Conservation (phyloP, 177 flowering plant species). For the Vitis hybrid region DNA sequence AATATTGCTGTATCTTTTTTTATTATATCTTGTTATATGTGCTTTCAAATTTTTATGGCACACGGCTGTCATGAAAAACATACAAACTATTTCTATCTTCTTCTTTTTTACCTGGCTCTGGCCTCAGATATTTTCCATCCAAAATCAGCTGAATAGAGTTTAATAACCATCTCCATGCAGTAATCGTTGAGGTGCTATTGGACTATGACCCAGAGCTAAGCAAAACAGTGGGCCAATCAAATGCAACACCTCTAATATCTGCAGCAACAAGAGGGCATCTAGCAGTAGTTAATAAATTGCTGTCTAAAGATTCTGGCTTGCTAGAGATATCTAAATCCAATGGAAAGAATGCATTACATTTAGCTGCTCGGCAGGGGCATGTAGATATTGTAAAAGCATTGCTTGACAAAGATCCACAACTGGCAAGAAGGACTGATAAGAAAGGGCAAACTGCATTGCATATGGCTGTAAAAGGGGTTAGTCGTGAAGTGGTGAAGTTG, state of each 20-base stretch:
- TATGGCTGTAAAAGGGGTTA: slow-evolving; percentile 90
- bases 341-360: slow-evolving; percentile 89
- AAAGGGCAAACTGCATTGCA: slow-evolving; percentile 93
- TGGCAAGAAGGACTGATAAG: slow-evolving; percentile 83
- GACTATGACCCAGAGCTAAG: slow-evolving; percentile 64
- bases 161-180: slow-evolving; percentile 38
- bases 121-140: no score
- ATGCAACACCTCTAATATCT: slow-evolving; percentile 80
- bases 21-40: no score
- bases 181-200: slow-evolving; percentile 75
- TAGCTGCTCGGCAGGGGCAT: slow-evolving; percentile 84
- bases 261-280: slow-evolving; percentile 84
- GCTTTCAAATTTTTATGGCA: no score
- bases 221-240: slow-evolving; percentile 69
- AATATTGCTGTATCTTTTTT: no score
- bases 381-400: slow-evolving; percentile 74
- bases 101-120: no score
- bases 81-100: no score
- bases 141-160: no score
- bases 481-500: slow-evolving; percentile 65
- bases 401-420: slow-evolving; percentile 68
- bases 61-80: no score
- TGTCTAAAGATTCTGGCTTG: slow-evolving; percentile 63
- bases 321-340: slow-evolving; percentile 64
- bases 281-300: slow-evolving; percentile 62